Conservation (phyloP, 2,329 filamentous ascomycete genomes). For the Aspergillus sp. region DNA sequence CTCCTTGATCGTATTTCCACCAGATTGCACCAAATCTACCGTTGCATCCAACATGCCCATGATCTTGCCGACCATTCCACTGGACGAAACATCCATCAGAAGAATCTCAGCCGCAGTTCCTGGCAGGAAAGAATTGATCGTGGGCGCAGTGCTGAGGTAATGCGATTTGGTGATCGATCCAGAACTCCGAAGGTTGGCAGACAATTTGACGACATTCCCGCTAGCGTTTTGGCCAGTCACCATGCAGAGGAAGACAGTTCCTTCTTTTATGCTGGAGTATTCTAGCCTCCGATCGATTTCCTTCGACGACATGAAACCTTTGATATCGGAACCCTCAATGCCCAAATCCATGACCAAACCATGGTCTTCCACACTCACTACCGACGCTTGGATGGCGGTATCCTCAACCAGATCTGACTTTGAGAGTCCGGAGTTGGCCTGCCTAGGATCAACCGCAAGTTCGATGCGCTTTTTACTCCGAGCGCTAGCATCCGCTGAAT, state of each 20-base stretch:
- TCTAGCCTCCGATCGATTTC: slow-evolving; percentile 63
- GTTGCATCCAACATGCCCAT: slow-evolving; percentile 88
- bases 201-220: slow-evolving; percentile 80
- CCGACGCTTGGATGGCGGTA: slow-evolving; percentile 74
- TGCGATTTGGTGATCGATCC: slow-evolving; percentile 59
- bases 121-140: slow-evolving; percentile 81
- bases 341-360: slow-evolving; percentile 90
- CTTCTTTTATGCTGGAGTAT: slow-evolving; percentile 65
- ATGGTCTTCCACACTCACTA: slow-evolving; percentile 90
- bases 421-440: slow-evolving; percentile 67
- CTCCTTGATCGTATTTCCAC: slow-evolving; percentile 58
- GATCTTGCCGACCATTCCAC: slow-evolving; percentile 79
- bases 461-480: slow-evolving; percentile 77
- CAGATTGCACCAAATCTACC: slow-evolving; percentile 83
- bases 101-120: slow-evolving; percentile 84
- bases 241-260: slow-evolving; percentile 74
- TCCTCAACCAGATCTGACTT: slow-evolving; percentile 67
- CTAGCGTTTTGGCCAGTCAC: slow-evolving; percentile 66
- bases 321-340: slow-evolving; percentile 57
- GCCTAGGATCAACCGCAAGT: slow-evolving; percentile 69
- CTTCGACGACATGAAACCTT: slow-evolving; percentile 77
- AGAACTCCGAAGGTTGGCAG: slow-evolving; percentile 61
- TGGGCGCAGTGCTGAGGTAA: slow-evolving; percentile 66
- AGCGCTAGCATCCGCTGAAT: slow-evolving; percentile 39
- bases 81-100: slow-evolving; percentile 63